Percentiles rank a stretch among this genome's conserved stretches.
Evolutionary conservation across 371 early-diverging fungal species (phyloP).

Genomic region (Apophysomyces variabilis): DNA sequence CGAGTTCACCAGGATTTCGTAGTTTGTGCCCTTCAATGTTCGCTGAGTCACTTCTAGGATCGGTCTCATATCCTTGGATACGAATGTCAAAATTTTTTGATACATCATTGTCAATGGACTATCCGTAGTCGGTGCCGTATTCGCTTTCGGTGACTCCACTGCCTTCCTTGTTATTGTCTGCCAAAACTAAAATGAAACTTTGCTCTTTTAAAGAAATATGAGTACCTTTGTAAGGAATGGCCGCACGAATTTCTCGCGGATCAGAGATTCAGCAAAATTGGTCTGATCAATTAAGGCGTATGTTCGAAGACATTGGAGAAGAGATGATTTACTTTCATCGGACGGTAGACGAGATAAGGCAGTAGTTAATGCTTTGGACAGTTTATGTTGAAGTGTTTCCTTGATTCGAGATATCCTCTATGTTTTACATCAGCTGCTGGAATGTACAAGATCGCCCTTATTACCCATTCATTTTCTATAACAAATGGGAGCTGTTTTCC

Average conservation of each 20-base stretch:
- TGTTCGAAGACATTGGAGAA: constrained; percentile 73
- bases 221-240: constrained; percentile 61
- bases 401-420: constrained; percentile 79
- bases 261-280: constrained; percentile 69
- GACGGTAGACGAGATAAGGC: constrained; percentile 52
- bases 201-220: too few relatives aligned
- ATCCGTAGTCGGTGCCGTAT: constrained; percentile 7
- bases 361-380: constrained; percentile 52
- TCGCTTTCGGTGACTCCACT: constrained; percentile 16
- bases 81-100: constrained; percentile 59
- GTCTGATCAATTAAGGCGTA: constrained; percentile 79
- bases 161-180: constrained; percentile 43
- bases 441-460: not conserved
- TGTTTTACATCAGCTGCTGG: not conserved
- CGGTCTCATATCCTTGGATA: constrained; percentile 50
- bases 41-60: constrained; percentile 66
- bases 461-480: constrained; percentile 77
- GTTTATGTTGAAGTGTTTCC: constrained; percentile 64
- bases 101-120: constrained; percentile 62
- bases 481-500: constrained; percentile 77
- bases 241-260: constrained; percentile 60
- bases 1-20: constrained; percentile 72
- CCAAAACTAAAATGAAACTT: not conserved
- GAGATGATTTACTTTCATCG: constrained; percentile 51
- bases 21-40: constrained; percentile 69